Base-by-base conservation (phyloP, 2,329 filamentous ascomycete genomes). In the Aspergillus tubingensis region DNA sequence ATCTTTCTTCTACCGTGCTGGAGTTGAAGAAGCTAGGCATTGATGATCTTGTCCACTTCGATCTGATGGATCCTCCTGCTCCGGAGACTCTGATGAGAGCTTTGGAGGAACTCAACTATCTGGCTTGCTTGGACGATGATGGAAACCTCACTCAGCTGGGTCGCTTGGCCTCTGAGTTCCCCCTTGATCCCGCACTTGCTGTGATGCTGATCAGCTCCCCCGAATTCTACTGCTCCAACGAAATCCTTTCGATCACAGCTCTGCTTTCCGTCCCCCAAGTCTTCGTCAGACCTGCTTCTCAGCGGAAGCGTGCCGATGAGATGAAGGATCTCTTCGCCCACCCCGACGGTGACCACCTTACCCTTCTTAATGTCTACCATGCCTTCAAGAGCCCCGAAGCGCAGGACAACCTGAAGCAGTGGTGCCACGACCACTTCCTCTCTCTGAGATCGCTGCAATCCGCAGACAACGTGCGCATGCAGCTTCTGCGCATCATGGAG, bases 1-100 rank as follows among this genome's bases (percentile, higher is more conserved):
- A 99, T 75, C 82, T 99, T 65, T 89, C 95, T 62, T 96, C 92
- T 70, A 99, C 95, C 0, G 95, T 99, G 1, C 81, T 99, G 49
- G 95, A 99, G 77, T 81, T 99, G 72, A 98, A 98, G 84, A 98
- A 99, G 80, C 88, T 99, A 41, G 95, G 95, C 48, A 88, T 99
- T 27, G 88, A 96, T 68, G 95, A 99, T 77, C 83, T 99, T 53
- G 95, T 99, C 10, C 95, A 99, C 79, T 99, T 99, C 73, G 96
- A 99, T 74, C 84, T 99, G 51, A 98, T 99, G 94, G 95, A 99
- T 70, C 95, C 95, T 23, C 95, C 95, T 0, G 94, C 96, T 1
- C 96, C 95, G 0, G 96, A 99, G 80, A 99, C 96, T 8, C 88
- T 99, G 77, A 99, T 99, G 94, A 88, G 96, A 67, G 95, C 95